Evolutionary conservation across 306 rosid genomes (phyloP).

Genomic region (Gastrolobium bilobum): DNA sequence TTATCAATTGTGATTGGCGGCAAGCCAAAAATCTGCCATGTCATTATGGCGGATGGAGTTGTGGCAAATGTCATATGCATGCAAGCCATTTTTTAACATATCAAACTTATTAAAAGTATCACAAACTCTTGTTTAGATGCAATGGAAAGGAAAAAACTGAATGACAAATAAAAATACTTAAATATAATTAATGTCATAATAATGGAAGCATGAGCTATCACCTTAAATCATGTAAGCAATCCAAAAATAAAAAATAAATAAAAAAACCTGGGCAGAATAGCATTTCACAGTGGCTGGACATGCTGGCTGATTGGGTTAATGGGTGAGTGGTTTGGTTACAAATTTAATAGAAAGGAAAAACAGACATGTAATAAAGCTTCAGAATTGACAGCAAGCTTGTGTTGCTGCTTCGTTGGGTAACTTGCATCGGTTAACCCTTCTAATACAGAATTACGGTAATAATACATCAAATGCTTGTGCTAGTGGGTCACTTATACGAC

Average conservation of each 20-base stretch:
- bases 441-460: no score
- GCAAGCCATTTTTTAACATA: constrained; percentile 8
- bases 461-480: no score
- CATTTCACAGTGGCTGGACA: neutral
- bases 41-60: constrained; percentile 18
- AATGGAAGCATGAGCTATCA: neutral
- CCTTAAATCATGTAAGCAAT: no score
- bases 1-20: neutral
- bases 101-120: neutral
- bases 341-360: neutral
- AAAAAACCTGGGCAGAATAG: neutral
- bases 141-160: neutral
- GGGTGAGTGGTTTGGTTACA: neutral
- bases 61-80: constrained; percentile 4
- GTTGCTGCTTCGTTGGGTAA: no score
- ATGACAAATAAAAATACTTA: neutral
- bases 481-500: no score
- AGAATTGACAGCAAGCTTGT: no score
- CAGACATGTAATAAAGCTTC: no score
- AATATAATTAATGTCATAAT: neutral
- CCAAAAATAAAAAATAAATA: neutral
- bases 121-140: constrained; percentile 12
- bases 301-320: neutral
- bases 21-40: neutral
- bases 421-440: no score